Evolutionary conservation across 345 rosid species (phyloP).

Genomic region (Eucalyptus curtisii): DNA sequence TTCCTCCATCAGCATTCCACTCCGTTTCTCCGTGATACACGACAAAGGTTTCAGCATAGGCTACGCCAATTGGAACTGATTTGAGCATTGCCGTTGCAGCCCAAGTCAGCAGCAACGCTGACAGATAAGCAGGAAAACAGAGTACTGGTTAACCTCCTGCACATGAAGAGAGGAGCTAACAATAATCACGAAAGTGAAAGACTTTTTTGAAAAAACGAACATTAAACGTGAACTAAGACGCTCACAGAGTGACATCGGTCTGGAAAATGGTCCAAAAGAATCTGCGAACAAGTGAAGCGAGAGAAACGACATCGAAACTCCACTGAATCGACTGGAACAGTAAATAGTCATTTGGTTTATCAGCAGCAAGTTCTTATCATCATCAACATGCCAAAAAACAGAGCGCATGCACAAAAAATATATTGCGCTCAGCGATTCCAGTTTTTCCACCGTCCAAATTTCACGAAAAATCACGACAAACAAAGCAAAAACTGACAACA

Average conservation of each 20-base stretch:
- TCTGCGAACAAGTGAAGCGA: too few species aligned
- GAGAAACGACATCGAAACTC: neutral
- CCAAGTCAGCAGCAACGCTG: neutral
- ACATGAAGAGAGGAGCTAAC: neutral
- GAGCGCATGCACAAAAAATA: too few species aligned
- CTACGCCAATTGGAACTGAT: slow-evolving; percentile 12
- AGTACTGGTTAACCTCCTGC: neutral
- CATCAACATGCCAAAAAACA: too few species aligned
- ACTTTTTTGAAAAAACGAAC: neutral
- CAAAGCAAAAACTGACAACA: neutral
- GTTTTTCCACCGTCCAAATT: neutral
- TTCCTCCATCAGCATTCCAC: slow-evolving; percentile 66
- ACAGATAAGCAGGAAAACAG: neutral
- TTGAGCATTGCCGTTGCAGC: neutral
- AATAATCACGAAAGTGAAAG: neutral
- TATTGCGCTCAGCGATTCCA: neutral
- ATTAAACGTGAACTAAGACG: neutral
- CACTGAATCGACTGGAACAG: neutral
- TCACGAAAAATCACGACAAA: neutral
- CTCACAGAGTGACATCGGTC: neutral
- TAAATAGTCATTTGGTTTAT: neutral
- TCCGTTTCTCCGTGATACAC: slow-evolving; percentile 84
- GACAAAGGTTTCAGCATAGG: slow-evolving; percentile 50
- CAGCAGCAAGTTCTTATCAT: neutral
- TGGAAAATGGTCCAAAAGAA: too few species aligned